Conservation (phyloP, 805 yeast species). For the Lachancea meyersii region DNA sequence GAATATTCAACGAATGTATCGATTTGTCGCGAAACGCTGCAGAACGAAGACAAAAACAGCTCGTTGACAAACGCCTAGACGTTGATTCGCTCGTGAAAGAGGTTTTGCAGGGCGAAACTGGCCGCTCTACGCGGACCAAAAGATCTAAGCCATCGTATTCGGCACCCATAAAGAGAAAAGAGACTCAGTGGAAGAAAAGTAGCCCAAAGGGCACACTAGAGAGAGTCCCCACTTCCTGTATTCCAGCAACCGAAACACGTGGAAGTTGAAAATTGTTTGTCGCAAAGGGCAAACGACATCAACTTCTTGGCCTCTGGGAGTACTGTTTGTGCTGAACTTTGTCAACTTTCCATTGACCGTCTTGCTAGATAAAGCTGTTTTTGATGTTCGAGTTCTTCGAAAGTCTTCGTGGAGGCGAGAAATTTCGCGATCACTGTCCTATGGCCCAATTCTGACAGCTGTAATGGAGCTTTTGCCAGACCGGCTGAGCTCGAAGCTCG, state of each 20-base stretch:
- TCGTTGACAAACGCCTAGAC: slow-evolving; percentile 9
- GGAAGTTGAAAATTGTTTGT: no score
- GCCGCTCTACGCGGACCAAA: background rate
- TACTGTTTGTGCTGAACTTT: no score
- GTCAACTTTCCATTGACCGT: background rate
- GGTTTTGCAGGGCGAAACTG: slow-evolving; percentile 8
- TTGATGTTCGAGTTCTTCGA: slow-evolving; percentile 1
- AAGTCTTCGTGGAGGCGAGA: background rate
- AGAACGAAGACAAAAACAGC: slow-evolving; percentile 8
- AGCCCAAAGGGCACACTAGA: background rate
- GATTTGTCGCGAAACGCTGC: slow-evolving; percentile 9
- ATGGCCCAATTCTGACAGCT: background rate
- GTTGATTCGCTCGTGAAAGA: slow-evolving; percentile 15
- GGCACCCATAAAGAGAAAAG: background rate
- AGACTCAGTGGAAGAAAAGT: background rate
- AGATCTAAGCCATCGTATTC: background rate
- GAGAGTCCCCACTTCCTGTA: no score
- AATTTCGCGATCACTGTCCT: background rate
- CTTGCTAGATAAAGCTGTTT: background rate
- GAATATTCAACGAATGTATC: slow-evolving; percentile 15
- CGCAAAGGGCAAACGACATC: no score
- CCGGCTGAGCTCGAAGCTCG: background rate
- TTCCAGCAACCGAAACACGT: no score
- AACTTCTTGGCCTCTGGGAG: no score
- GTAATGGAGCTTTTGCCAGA: background rate